Conservation (phyloP, 345 rosid genomes). For the Laguncularia racemosa region DNA sequence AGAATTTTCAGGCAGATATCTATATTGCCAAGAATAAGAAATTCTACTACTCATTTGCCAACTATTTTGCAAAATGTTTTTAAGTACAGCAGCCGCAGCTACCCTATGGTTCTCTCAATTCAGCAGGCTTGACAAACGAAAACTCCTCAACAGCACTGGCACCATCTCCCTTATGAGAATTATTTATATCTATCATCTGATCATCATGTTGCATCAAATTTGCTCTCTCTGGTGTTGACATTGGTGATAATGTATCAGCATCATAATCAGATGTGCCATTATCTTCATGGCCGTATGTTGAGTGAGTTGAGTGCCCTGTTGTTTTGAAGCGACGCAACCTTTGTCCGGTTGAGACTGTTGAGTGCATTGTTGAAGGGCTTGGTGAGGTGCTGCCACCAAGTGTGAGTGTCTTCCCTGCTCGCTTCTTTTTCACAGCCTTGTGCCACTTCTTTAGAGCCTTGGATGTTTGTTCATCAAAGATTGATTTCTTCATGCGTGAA, state of each 20-base stretch:
- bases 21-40: too few species aligned
- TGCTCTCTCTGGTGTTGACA: slow-evolving; percentile 16
- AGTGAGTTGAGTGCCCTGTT: slow-evolving; percentile 62
- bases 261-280: slow-evolving; percentile 56
- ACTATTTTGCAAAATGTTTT: too few species aligned
- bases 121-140: slow-evolving; percentile 57
- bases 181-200: slow-evolving; percentile 20
- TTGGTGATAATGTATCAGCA: slow-evolving; percentile 48
- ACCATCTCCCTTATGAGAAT: slow-evolving; percentile 18
- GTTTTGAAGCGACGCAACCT: slow-evolving; percentile 66
- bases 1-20: too few species aligned
- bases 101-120: slow-evolving; percentile 21
- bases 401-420: slow-evolving; percentile 32
- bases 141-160: slow-evolving; percentile 41
- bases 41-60: too few species aligned
- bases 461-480: slow-evolving; percentile 90
- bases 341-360: slow-evolving; percentile 14
- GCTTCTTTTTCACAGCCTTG: slow-evolving; percentile 62
- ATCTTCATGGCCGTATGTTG: slow-evolving; percentile 28
- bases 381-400: slow-evolving; percentile 49
- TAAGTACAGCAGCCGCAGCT: neutral
- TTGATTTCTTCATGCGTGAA: slow-evolving; percentile 71
- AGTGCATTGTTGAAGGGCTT: slow-evolving; percentile 14
- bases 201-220: slow-evolving; percentile 20
- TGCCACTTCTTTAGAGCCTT: slow-evolving; percentile 93